Percentiles rank a stretch among this genome's conserved stretches.
These are phyloP conservation scores for Alnus rubra DNA, from an alignment of 306 rosid species.

Conservation along the genomic window DNA sequence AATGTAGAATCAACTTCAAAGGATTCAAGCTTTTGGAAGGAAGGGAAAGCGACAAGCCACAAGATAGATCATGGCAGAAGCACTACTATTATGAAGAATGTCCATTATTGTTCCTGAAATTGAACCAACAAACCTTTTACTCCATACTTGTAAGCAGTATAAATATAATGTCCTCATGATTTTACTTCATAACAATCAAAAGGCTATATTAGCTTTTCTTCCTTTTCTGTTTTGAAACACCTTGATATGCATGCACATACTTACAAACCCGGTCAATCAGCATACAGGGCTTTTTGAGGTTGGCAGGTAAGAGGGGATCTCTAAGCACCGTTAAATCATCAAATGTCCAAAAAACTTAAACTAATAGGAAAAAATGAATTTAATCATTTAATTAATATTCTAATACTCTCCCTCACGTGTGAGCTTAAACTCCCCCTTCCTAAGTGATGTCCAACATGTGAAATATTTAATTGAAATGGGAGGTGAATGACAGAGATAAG, in stretches of 20 bases:
- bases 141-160: background rate
- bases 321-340: too few species aligned
- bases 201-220: background rate
- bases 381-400: too few species aligned
- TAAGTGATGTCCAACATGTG: too few species aligned
- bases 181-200: background rate
- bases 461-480: too few species aligned
- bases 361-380: too few species aligned
- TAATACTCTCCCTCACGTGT: too few species aligned
- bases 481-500: too few species aligned
- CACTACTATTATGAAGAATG: constrained; percentile 20
- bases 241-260: background rate
- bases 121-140: constrained; percentile 7
- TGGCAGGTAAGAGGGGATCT: background rate
- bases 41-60: background rate
- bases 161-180: background rate
- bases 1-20: constrained; percentile 4
- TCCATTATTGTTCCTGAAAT: constrained; percentile 5
- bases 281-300: background rate
- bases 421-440: too few species aligned
- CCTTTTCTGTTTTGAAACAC: background rate
- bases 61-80: constrained; percentile 3
- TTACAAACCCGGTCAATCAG: background rate
- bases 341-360: too few species aligned
- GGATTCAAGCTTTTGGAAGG: constrained; percentile 3